Conservation (phyloP, 2,329 filamentous ascomycete species). For the Penicillium sp. region DNA sequence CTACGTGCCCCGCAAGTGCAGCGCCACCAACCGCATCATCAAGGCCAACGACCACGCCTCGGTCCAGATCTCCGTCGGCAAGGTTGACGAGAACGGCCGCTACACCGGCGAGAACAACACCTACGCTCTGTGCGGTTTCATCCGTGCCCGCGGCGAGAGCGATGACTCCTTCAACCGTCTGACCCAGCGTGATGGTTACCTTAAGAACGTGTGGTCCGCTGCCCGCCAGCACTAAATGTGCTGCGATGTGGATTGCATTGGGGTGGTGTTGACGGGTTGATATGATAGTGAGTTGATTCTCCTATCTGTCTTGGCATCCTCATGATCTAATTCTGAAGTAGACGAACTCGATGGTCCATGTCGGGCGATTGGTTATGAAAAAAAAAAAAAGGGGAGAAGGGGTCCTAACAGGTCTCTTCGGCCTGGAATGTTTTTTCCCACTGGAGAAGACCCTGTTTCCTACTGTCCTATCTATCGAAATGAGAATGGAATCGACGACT, state of each 20-base stretch:
- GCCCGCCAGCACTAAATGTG: conserved; percentile 49
- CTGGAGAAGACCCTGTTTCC: conserved; percentile 22
- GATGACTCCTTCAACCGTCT: conserved; percentile 96
- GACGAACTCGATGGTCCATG: conserved; percentile 25
- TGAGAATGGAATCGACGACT: conserved; percentile 28
- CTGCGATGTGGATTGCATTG: conserved; percentile 21
- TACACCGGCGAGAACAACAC: conserved; percentile 96
- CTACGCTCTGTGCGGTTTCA: conserved; percentile 96
- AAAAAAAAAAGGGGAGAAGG: conserved; percentile 19
- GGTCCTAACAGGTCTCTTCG: conserved; percentile 16
- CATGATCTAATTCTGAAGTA: conserved; percentile 2
- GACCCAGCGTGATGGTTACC: conserved; percentile 87
- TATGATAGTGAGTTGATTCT: conserved; percentile 23
- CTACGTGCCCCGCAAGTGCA: conserved; percentile 99
- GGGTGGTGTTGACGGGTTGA: conserved; percentile 29
- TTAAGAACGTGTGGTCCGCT: conserved; percentile 95
- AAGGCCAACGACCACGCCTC: conserved; percentile 99
- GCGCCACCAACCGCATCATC: conserved; percentile 99
- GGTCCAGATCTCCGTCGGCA: conserved; percentile 93
- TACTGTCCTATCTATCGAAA: conserved; percentile 26
- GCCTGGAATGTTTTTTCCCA: conserved; percentile 16
- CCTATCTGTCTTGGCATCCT: not conserved
- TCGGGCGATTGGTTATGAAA: conserved; percentile 22
- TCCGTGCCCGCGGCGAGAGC: conserved; percentile 94
- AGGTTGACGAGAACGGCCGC: conserved; percentile 98